Base-by-base conservation (phyloP, 148 eudicot genomes). In the Rhododendron vialii region DNA sequence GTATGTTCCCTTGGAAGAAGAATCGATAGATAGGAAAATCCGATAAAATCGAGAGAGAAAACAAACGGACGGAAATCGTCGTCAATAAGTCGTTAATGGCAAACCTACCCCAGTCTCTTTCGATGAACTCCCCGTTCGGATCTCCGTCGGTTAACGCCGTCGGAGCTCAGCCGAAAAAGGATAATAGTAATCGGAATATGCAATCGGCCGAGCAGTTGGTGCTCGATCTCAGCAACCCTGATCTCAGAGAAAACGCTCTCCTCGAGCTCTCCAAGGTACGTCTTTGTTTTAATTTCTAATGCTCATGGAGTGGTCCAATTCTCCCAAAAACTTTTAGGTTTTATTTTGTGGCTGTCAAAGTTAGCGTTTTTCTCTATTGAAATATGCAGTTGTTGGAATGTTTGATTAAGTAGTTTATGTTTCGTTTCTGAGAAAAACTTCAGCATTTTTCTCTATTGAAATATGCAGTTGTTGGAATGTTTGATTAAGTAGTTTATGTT, bases 241-340 rank as follows among this genome's bases (percentile, higher is more conserved):
- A 96, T 76, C 94, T 95, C 81, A 89, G 99, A 48, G 97, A 95
- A 86, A 94, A 96, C 87, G 99, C 98, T 10, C 98, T 96, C 80
- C 95, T 94, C 20, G 97, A 96, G 83, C 96, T 96, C 51, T 94
- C 99, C 28, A 96, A 96, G 99, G 99, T 91, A 71, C 61, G 1
- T 43, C 43, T 26, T 73, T 13, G 36, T 73, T 74, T 28, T 13
- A 8, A 55, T 53, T 48, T 36, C 45, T 3, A 45, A 24, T 78
- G 17, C 48, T 30, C 36, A 14, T 17, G 5, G 82, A 4, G 41
- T 73, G 20, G 77, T 22, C 3, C 30, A 26, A 35, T 74, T 74
- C 43, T 36, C 9, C 5, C 1, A 36, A 26, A 14, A 4, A 50
- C 28, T 51, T 47, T 79, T 79, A 7, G 82, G 50, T 79, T 79